phyloP scores from a whole-genome alignment of 306 rosid species.

The Alnus glutinosa region DNA sequence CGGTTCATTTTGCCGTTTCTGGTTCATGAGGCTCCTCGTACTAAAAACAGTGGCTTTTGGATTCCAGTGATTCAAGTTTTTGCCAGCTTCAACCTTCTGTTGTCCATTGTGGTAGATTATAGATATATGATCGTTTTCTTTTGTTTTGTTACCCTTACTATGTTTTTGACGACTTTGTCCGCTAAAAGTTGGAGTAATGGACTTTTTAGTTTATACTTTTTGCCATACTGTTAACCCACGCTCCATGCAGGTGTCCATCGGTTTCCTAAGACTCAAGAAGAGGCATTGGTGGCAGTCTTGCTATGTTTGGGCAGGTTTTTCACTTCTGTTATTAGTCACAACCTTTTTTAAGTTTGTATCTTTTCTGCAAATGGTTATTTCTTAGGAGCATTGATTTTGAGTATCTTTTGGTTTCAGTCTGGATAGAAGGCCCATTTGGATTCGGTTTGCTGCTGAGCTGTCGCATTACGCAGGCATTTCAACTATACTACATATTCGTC shows the following conservation, averaged over 20 bases:
- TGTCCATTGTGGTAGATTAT: constrained; percentile 67
- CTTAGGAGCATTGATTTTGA: not conserved
- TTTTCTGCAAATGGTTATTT: constrained; percentile 15
- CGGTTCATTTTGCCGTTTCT: constrained; percentile 65
- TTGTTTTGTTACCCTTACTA: not conserved
- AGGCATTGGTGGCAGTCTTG: constrained; percentile 83
- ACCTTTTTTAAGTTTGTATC: constrained; percentile 1
- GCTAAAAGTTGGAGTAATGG: not conserved
- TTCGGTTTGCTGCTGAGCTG: constrained; percentile 88
- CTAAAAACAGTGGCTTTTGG: constrained; percentile 93
- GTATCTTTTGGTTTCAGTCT: constrained; percentile 61
- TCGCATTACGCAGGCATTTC: constrained; percentile 80
- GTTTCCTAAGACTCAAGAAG: constrained; percentile 54
- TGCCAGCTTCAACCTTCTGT: constrained; percentile 83
- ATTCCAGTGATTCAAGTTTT: constrained; percentile 84
- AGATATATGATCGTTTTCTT: not conserved
- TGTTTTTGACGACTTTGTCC: constrained; percentile 1
- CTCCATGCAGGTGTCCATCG: constrained; percentile 56
- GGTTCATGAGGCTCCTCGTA: constrained; percentile 75
- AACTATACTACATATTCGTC: constrained; percentile 79
- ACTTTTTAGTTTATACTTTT: constrained; percentile 11
- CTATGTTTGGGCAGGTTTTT: constrained; percentile 86
- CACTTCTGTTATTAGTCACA: constrained; percentile 24
- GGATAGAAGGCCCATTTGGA: constrained; percentile 94
- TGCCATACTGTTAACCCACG: not conserved